phyloP scores from a whole-genome alignment of 768 basidiomycete species.

The Lactarius indigo region DNA sequence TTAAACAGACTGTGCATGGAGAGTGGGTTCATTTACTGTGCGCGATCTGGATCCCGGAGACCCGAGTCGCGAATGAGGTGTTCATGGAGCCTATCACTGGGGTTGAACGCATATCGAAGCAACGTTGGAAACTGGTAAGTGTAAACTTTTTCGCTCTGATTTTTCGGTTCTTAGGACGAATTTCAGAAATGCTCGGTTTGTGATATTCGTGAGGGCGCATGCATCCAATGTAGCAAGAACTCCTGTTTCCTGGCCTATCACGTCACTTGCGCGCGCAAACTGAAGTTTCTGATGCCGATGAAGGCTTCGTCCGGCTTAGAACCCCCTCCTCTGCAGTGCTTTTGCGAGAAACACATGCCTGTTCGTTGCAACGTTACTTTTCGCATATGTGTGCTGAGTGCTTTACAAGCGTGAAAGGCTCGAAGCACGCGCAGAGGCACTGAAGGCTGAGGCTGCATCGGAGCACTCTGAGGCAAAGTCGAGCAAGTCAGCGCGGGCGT shows the following conservation, averaged over 20 bases:
- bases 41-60: conserved; percentile 97
- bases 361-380: conserved; percentile 37
- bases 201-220: conserved; percentile 66
- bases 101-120: conserved; percentile 81
- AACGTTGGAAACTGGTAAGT: conserved; percentile 89
- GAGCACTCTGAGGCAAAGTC: conserved; percentile 42
- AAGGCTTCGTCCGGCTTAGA: conserved; percentile 76
- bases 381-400: not conserved
- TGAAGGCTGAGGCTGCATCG: conserved; percentile 48
- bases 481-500: conserved; percentile 83
- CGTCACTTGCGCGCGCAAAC: conserved; percentile 86
- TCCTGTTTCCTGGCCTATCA: conserved; percentile 94
- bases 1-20: conserved; percentile 91
- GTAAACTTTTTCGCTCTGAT: not conserved
- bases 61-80: conserved; percentile 86
- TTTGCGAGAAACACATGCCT: conserved; percentile 88
- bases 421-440: conserved; percentile 53
- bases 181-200: conserved; percentile 62
- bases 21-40: conserved; percentile 97
- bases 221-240: conserved; percentile 91
- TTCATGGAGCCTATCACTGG: conserved; percentile 99
- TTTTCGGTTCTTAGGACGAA: not conserved
- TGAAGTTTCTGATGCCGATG: conserved; percentile 84
- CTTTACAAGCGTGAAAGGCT: conserved; percentile 60
- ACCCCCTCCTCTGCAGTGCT: conserved; percentile 69